Conservation (phyloP, 768 basidiomycete genomes). For the Cubamyces lactineus region DNA sequence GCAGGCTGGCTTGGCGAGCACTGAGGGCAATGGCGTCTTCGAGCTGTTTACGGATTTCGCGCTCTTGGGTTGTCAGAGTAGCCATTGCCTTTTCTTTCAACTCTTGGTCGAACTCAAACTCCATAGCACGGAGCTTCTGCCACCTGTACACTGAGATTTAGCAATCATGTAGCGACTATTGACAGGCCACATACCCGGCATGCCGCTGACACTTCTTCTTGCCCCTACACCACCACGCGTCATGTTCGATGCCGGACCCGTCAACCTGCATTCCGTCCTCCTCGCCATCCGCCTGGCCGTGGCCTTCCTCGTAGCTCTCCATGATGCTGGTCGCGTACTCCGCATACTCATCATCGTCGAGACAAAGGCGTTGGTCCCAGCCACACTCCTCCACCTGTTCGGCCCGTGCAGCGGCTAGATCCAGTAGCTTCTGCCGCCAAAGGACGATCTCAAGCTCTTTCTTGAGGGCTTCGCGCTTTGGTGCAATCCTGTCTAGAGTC, state of each 20-base stretch:
- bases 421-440: slow-evolving; percentile 71
- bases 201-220: slow-evolving; percentile 80
- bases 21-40: slow-evolving; percentile 61
- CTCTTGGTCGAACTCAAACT: slow-evolving; percentile 76
- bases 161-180: slow-evolving; percentile 8
- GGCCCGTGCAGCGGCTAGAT: slow-evolving; percentile 68
- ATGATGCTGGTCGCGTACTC: slow-evolving; percentile 68
- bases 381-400: slow-evolving; percentile 75
- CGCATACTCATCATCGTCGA: slow-evolving; percentile 79
- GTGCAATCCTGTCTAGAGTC: slow-evolving; percentile 59
- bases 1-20: slow-evolving; percentile 3
- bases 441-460: slow-evolving; percentile 67
- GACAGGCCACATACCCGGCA: slow-evolving; percentile 54
- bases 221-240: slow-evolving; percentile 81
- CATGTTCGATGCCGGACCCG: slow-evolving; percentile 34
- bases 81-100: slow-evolving; percentile 67
- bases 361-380: slow-evolving; percentile 85
- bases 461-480: slow-evolving; percentile 65
- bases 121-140: slow-evolving; percentile 76
- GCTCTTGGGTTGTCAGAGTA: slow-evolving; percentile 73
- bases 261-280: slow-evolving; percentile 46
- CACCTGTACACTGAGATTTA: slow-evolving; percentile 51
- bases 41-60: slow-evolving; percentile 76
- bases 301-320: slow-evolving; percentile 64
- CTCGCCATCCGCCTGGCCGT: slow-evolving; percentile 35